A percentile compares a stretch with the other conserved stretches of the same genome.
Conservation (phyloP, 1,284 basidiomycete species). For the Phellopilus nigrolimitatus region DNA sequence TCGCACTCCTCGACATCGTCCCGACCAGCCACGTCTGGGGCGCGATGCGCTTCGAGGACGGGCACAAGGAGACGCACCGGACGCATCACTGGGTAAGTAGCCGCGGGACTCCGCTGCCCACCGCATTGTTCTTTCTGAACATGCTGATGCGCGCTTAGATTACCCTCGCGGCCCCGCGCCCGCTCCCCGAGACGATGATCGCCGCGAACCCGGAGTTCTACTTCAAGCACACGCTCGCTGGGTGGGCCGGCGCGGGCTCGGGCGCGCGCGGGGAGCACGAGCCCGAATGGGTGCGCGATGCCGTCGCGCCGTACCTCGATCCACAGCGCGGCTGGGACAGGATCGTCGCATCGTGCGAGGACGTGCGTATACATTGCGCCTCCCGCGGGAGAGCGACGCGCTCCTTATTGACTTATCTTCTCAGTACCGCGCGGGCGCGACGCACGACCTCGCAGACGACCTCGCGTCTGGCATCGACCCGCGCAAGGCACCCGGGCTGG, state of each 20-base stretch:
- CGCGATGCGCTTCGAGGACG: slow-evolving; percentile 22
- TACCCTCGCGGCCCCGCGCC: slow-evolving; percentile 27
- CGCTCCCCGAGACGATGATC: slow-evolving; percentile 27
- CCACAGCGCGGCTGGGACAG: slow-evolving; percentile 19
- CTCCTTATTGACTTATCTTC: too few species aligned
- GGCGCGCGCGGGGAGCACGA: slow-evolving; percentile 9
- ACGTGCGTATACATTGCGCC: too few species aligned
- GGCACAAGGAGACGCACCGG: slow-evolving; percentile 24
- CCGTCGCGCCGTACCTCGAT: slow-evolving; percentile 23
- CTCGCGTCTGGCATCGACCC: slow-evolving; percentile 22
- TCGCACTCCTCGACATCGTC: slow-evolving; percentile 28
- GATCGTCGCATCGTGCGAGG: slow-evolving; percentile 25
- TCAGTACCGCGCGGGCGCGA: slow-evolving; percentile 27
- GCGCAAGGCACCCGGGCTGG: neutral
- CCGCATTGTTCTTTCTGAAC: neutral
- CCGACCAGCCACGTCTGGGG: slow-evolving; percentile 26
- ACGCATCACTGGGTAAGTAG: slow-evolving; percentile 26
- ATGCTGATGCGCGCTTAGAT: slow-evolving; percentile 20
- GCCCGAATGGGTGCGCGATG: slow-evolving; percentile 23
- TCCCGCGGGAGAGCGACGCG: too few species aligned
- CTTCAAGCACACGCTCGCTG: slow-evolving; percentile 21
- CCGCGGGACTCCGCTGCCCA: neutral
- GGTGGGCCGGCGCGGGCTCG: slow-evolving; percentile 23
- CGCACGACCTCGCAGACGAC: slow-evolving; percentile 24
- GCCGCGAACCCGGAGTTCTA: slow-evolving; percentile 23